Percentiles rank a stretch among this genome's conserved stretches.
phyloP scores from a whole-genome alignment of 805 yeast genomes.

The Torulaspora quercuum region DNA sequence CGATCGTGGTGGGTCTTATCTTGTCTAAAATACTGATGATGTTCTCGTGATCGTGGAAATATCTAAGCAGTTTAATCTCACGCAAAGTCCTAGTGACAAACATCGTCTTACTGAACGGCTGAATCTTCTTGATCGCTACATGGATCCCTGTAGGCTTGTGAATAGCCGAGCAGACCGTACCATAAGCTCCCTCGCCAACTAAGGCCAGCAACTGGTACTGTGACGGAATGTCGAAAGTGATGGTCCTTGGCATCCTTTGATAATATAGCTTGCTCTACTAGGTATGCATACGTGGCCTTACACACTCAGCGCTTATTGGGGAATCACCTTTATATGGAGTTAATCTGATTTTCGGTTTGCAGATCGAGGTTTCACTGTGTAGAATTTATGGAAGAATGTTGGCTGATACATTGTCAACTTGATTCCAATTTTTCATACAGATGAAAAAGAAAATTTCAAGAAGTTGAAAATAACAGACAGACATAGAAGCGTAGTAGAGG shows the following conservation, averaged over 20 bases:
- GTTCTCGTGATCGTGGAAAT: conserved; percentile 67
- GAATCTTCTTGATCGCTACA: conserved; percentile 76
- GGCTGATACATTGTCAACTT: not conserved
- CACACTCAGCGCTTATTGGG: conserved; percentile 3
- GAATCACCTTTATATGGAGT: conserved; percentile 2
- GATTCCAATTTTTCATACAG: no score
- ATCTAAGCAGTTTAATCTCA: conserved; percentile 62
- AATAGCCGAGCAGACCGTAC: conserved; percentile 67
- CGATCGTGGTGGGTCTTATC: conserved; percentile 57
- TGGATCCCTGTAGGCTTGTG: conserved; percentile 56
- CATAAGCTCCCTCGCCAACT: conserved; percentile 81
- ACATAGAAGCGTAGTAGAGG: no score
- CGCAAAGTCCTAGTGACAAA: conserved; percentile 68
- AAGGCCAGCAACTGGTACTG: conserved; percentile 57
- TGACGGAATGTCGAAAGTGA: conserved; percentile 60
- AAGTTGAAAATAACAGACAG: no score
- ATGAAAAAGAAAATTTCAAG: no score
- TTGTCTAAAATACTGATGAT: conserved; percentile 64
- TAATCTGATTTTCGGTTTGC: not conserved
- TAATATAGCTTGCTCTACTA: no score
- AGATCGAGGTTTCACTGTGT: no score
- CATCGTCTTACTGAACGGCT: conserved; percentile 63
- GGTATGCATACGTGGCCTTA: no score
- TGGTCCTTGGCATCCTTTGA: conserved; percentile 41
- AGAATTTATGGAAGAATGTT: not conserved